Base-by-base conservation (phyloP, 805 yeast species). In the Kockiozyma suomiensis region DNA sequence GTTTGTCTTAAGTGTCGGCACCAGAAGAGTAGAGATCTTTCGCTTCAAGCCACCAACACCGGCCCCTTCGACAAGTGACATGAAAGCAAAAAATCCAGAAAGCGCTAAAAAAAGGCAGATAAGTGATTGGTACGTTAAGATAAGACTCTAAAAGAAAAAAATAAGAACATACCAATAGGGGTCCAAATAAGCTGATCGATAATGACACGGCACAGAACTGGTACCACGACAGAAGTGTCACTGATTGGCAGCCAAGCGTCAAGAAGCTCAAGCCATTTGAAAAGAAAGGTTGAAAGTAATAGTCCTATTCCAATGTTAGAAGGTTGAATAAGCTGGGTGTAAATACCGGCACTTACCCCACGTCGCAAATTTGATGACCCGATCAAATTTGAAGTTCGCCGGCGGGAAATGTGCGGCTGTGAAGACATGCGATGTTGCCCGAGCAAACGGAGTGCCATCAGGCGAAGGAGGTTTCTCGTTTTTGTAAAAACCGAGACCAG, bases 161-260 rank as follows among this genome's bases (percentile, higher is more conserved):
- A 1, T 2, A 25, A 23, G 12, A 37, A 41, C 56, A 3, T 35
- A 59, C 63, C 50, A 23, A 92, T 70, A 1, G 99, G 99, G 0
- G 97, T 91, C 72, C 86, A 94, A 59, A 91, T 81, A 51, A 92
- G 75, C 73, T 94, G 98, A 72, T 93, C 99, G 0, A 96, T 87
- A 56, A 93, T 75, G 0, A 90, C 97, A 58, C 97, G 82, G 65
- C 92, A 87, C 35, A 93, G 78, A 5, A 89, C 96, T 56, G 91
- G 89, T 21, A 77, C 61, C 1, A 92, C 86, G 61, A 89, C 80
- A n/a, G 88, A 83, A 17, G 88, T 91, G 58, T 85, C 86, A 4
- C 87, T 84, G 55, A 61, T 67, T 4, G 70, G 70, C 72, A 88
- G 93, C 64, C 89, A 83, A 49, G 79, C 76, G 70, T 93, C 92